These are phyloP conservation scores for Globisporangium heterothallicum DNA, from an alignment of 352 stramenopile genomes.

Conservation along the genomic window DNA sequence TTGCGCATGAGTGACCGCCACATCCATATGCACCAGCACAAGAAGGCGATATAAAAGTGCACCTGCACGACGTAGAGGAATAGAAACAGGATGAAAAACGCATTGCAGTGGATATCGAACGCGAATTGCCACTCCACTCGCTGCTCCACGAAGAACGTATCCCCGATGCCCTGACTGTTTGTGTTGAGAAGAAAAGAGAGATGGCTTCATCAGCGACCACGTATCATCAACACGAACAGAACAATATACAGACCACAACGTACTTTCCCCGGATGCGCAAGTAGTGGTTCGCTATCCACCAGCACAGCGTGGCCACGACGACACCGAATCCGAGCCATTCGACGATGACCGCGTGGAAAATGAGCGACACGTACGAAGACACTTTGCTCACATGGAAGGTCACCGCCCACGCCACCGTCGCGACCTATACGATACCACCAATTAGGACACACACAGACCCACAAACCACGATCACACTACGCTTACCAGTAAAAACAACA, in stretches of 20 bases:
- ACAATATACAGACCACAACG: constrained; percentile 2
- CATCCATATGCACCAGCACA: not conserved
- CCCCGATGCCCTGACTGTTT: constrained; percentile 55
- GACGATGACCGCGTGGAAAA: constrained; percentile 77
- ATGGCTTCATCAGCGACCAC: not conserved
- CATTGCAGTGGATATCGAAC: constrained; percentile 99
- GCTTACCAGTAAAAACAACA: constrained; percentile 83
- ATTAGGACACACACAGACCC: not conserved
- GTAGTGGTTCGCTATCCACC: constrained; percentile 72
- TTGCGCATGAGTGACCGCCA: not conserved
- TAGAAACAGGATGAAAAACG: constrained; percentile 97
- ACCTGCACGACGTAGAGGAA: constrained; percentile 93
- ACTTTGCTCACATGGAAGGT: constrained; percentile 57
- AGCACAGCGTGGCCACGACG: constrained; percentile 61
- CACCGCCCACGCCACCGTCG: constrained; percentile 74
- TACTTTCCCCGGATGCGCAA: constrained; percentile 58
- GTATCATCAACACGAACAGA: not conserved
- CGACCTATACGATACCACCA: constrained; percentile 16
- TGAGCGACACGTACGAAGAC: constrained; percentile 47
- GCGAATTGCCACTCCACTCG: constrained; percentile 98
- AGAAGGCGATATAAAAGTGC: not conserved
- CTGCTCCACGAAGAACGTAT: constrained; percentile 92
- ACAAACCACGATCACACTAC: not conserved
- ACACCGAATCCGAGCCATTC: constrained; percentile 79
- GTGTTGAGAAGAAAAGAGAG: not conserved